Evolutionary conservation across 2,329 filamentous ascomycete species (phyloP), one percentile per base, ranked within the genome.

Genomic region (Alternaria consortialis): DNA sequence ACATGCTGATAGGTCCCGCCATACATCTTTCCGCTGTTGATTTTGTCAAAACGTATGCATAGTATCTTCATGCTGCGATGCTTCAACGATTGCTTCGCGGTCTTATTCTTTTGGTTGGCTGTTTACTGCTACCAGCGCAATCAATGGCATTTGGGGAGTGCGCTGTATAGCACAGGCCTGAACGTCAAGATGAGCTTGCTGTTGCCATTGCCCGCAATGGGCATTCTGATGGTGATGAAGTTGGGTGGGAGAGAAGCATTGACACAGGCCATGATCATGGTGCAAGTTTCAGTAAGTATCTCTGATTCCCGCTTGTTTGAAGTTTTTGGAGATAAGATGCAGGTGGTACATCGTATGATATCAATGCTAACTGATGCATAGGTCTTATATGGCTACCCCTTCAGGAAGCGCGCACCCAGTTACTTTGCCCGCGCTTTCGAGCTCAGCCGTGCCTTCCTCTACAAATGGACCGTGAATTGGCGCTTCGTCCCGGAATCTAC

Each of bases 381-480:
- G 85, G 71, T 85, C 60, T 68, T 85, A 27, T 78, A 88, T 54
- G 86, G 84, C 15, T 81, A 85, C 43, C 93, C 93, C 0, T 98
- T 97, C 80, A 77, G 80, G 52, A 82, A 81, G 40, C 90, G 93
- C 68, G 80, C 88, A 20, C 79, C 80, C 60, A 91, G 90, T 29
- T 99, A 99, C 76, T 75, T 96, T 17, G 86, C 87, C 47, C 86
- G 91, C 65, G 93, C 95, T 0, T 99, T 99, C 75, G 93, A 99
- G 81, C 85, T 99, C 60, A 93, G 91, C 47, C 86, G 95, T 56
- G 88, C 92, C 70, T 99, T 99, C 81, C 85, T 97, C 71, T 98
- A 94, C 84, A 93, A 94, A 80, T 99, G 95, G 95, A 99, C 95
- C 0, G 95, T 99, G 68, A 99, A 99, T 79, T 99, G 95, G 95